A percentile compares a stretch with the other conserved stretches of the same genome.
Conservation (phyloP, 2,329 filamentous ascomycete species). For the Coccinonectria pachysandricola region DNA sequence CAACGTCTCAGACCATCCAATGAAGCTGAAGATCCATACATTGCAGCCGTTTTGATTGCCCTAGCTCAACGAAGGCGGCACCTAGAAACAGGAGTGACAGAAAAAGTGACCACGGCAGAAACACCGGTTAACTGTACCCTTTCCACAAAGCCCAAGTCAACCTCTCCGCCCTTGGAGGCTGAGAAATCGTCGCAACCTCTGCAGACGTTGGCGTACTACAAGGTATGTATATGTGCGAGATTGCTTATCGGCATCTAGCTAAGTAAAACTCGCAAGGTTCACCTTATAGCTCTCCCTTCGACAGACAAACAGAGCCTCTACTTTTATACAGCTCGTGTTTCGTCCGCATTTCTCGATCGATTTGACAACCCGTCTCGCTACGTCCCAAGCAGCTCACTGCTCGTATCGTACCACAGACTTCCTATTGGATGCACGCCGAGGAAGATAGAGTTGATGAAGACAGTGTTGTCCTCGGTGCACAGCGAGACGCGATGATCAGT, state of each 20-base stretch:
- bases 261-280: slow-evolving; percentile 1
- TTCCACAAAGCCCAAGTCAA: too few relatives aligned
- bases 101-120: not conserved
- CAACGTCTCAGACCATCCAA: slow-evolving; percentile 2
- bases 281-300: slow-evolving; percentile 1
- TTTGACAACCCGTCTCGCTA: slow-evolving; percentile 1
- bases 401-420: slow-evolving; percentile 1
- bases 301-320: slow-evolving; percentile 1
- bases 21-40: slow-evolving; percentile 4
- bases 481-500: too few relatives aligned
- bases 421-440: not conserved
- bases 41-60: slow-evolving; percentile 3
- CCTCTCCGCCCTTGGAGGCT: slow-evolving; percentile 1
- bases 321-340: slow-evolving; percentile 2
- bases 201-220: slow-evolving; percentile 1
- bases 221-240: slow-evolving; percentile 1
- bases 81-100: not conserved
- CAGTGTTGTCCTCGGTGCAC: too few relatives aligned
- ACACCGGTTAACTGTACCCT: too few relatives aligned
- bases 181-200: too few relatives aligned
- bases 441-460: too few relatives aligned
- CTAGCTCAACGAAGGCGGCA: slow-evolving; percentile 2
- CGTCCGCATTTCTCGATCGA: slow-evolving; percentile 1
- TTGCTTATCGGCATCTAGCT: not conserved
- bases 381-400: not conserved